phyloP scores from a whole-genome alignment of 371 early-diverging fungal species.

The Mucor velutinosus region DNA sequence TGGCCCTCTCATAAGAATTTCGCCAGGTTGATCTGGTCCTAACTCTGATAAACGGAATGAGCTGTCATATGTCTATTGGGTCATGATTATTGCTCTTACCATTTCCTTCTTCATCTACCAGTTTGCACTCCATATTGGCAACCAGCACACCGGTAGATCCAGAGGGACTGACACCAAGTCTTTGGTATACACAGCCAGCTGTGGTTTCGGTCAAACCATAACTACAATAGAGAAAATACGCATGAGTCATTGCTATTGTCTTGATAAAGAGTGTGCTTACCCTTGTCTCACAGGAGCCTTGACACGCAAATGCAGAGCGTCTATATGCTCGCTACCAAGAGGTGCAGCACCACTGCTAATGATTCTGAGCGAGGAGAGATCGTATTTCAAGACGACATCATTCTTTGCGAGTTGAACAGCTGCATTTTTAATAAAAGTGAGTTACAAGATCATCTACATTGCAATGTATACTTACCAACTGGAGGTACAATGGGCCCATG shows the following conservation, averaged over 20 bases:
- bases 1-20: slow-evolving; percentile 82
- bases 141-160: slow-evolving; percentile 75
- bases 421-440: not conserved
- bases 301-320: slow-evolving; percentile 50
- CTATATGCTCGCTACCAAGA: slow-evolving; percentile 62
- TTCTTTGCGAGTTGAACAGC: slow-evolving; percentile 66
- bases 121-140: slow-evolving; percentile 69
- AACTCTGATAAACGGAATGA: slow-evolving; percentile 39
- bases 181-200: slow-evolving; percentile 12
- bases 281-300: slow-evolving; percentile 56
- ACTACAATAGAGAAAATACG: not conserved
- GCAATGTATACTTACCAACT: slow-evolving; percentile 42
- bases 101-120: slow-evolving; percentile 62
- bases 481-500: slow-evolving; percentile 80
- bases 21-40: slow-evolving; percentile 62
- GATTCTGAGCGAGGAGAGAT: slow-evolving; percentile 62
- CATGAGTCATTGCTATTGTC: slow-evolving; percentile 9
- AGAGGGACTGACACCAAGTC: slow-evolving; percentile 11
- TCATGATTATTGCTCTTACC: slow-evolving; percentile 21
- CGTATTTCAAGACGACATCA: slow-evolving; percentile 68
- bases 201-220: slow-evolving; percentile 74
- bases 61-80: not conserved
- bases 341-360: slow-evolving; percentile 86
- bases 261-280: slow-evolving; percentile 35
- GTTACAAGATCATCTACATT: not conserved